Base-by-base conservation (phyloP, 2,329 filamentous ascomycete genomes). In the Sporothrix humicola region DNA sequence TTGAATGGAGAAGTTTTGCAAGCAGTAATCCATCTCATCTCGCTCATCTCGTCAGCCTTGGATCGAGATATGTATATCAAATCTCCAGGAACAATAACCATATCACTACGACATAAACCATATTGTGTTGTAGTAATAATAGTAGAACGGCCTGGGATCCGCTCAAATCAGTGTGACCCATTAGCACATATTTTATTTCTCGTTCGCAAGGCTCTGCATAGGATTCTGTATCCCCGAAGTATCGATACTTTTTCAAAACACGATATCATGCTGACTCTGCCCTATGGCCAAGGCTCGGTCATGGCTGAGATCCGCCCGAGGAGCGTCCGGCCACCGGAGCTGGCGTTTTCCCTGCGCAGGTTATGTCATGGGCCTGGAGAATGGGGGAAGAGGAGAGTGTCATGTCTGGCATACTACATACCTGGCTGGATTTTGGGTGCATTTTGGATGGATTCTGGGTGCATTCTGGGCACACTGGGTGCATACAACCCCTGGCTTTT, bases 301-400 rank as follows among this genome's bases (percentile, higher is more conserved):
- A 15, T 48, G 61, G 42, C 26, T 20, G 20, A 48, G 61, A 48
- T 66, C 61, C 42, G 61, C 59, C 59, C 59, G 42, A 65, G 37
- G 17, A 65, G 59, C 20, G 61, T 66, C 61, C 42, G 61, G 61
- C 61, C 20, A 65, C 61, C 61, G 61, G 61, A 66, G 20, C 42
- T 46, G 37, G 20, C 44, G 31, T 31, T 42, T 63, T 63, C 58
- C 58, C 48, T 52, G n/a, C 48, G 31, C n/a, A 7, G 48, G 15
- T 17, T 17, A 58, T 12, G 23, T 15, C 15, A 7, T 37, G 56
- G 6, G 48, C 13, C 52, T 8, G 17, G 10, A 54, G 52, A 54
- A 54, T 20, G n/a, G 31, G 31, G 31, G 31, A 37, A 5, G 31
- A 37, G 7, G 31, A 37, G 31, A 37, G 7, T 37, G 31, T 26